Evolutionary conservation across 768 basidiomycete genomes (phyloP), one percentile per base, ranked within the genome.

Genomic region (Rubroboletus pulcherrimus): DNA sequence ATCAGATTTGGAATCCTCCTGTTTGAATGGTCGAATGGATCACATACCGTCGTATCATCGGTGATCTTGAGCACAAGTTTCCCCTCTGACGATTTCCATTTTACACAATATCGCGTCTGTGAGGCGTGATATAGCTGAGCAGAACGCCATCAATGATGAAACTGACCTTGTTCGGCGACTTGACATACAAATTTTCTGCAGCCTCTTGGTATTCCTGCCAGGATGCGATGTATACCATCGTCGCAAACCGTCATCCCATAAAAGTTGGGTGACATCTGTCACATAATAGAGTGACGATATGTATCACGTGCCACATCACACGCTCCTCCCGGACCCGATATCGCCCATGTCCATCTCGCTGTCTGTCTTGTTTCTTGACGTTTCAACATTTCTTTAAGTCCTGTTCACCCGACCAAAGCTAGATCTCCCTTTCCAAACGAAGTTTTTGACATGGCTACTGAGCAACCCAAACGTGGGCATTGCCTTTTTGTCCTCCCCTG

Each of bases 41-140:
- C 38, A 79, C 90, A 63, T 69, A 96, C 96, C 66, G 86, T 88
- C 35, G 79, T 81, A 71, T 97, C 83, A 74, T 98, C 91, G 1
- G 96, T 98, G 66, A 98, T 86, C 76, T 96, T 97, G 59, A 98
- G 78, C 45, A 96, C 89, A 19, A 98, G 83, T 66, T 91, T 87
- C 19, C 91, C 91, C 65, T 92, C 86, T 5, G 84, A 83, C 31
- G 87, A 78, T 65, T 81, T 85, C 91, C 94, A 98, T 79, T 97
- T 96, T 66, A 96, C 84, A 71, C 83, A 86, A 69, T 96, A 97
- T 40, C 96, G 83, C 24, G 90, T 82, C 96, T 98, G 66, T 51
- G 38, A 17, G 41, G 48, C 34, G 53, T 40, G 42, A 48, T 59
- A 2, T 21, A 49, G 43, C 33, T 48, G 54, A 47, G 49, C 5